phyloP scores from a whole-genome alignment of 2,329 filamentous ascomycete species.

The Capronia americana region DNA sequence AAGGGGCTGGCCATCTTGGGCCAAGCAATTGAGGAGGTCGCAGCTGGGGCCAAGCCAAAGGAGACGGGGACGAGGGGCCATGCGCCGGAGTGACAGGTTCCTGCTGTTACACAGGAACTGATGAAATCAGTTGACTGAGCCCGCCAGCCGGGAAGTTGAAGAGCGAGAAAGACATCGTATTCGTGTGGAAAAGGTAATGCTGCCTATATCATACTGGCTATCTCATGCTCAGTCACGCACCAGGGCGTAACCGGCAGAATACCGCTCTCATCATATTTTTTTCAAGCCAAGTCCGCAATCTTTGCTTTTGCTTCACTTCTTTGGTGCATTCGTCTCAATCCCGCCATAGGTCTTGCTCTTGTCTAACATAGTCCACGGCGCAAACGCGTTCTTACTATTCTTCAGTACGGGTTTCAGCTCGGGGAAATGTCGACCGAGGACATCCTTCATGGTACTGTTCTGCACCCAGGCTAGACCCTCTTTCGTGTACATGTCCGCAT shows the following conservation, averaged over 20 bases:
- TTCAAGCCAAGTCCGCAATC: neutral
- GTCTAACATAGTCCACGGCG: conserved; percentile 20
- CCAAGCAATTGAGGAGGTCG: conserved; percentile 48
- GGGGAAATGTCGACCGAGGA: conserved; percentile 54
- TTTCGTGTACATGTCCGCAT: conserved; percentile 25
- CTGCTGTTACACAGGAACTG: neutral
- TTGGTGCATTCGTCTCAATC: conserved; percentile 31
- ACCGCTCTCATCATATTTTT: neutral
- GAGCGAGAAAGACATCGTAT: neutral
- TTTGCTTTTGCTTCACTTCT: conserved; percentile 26
- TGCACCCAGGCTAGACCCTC: conserved; percentile 52
- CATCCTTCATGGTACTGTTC: conserved; percentile 50
- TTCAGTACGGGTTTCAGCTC: conserved; percentile 42
- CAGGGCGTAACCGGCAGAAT: neutral
- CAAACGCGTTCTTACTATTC: conserved; percentile 28
- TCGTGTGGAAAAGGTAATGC: neutral
- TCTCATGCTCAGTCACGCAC: neutral
- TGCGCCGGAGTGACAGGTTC: conserved; percentile 26
- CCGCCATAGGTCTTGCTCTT: conserved; percentile 40
- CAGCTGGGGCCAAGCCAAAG: conserved; percentile 37
- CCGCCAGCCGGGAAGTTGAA: neutral
- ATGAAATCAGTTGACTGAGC: neutral
- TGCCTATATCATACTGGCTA: neutral
- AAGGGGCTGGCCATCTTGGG: conserved; percentile 47
- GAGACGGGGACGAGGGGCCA: conserved; percentile 35